Base-by-base conservation (phyloP, 2,329 filamentous ascomycete species). In the Pseudofabraea citricarpa region DNA sequence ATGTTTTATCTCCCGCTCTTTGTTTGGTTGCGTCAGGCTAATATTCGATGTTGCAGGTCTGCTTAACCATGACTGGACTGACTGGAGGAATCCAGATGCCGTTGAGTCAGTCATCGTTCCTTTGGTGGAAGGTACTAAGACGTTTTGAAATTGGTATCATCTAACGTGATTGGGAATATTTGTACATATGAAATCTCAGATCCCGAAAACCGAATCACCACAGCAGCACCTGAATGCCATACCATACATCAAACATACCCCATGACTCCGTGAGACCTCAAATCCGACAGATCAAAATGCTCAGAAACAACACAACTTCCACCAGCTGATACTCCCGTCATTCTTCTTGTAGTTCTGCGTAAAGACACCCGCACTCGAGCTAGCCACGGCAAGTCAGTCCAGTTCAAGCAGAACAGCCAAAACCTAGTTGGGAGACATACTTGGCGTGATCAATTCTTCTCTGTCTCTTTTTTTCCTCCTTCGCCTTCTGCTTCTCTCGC, bases 1-100 rank as follows among this genome's bases (percentile, higher is more conserved):
- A 55, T 78, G 44, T 57, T 75, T 6, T 21, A 22, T 4, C 20
- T 21, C n/a, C 5, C 15, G 5, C 23, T 18, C n/a, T 21, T 5
- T 37, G 35, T 3, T 24, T 20, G 23, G 10, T 13, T 9, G 19
- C 9, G 19, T 32, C 9, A 9, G 2, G 20, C 35, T 23, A 21
- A 37, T 32, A 18, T 32, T 12, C 8, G 2, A 12, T n/a, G 19
- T 31, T 15, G 6, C 16, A 31, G 27, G 27, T n/a, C 27, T 31
- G 4, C 27, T 31, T 15, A 31, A 31, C 16, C 27, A 31, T 15
- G 16, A 31, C 6, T 31, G 27, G 27, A 31, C 27, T 6, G 27
- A 12, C 5, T 31, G 13, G 13, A 31, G 27, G 16, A 15, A 31
- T 31, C 13, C 13, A 15, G 27, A 12, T 2, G 27, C 13, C 6